phyloP scores from a whole-genome alignment of 1,139 yeast genomes.

The Scheffersomyces cryptocercus region DNA sequence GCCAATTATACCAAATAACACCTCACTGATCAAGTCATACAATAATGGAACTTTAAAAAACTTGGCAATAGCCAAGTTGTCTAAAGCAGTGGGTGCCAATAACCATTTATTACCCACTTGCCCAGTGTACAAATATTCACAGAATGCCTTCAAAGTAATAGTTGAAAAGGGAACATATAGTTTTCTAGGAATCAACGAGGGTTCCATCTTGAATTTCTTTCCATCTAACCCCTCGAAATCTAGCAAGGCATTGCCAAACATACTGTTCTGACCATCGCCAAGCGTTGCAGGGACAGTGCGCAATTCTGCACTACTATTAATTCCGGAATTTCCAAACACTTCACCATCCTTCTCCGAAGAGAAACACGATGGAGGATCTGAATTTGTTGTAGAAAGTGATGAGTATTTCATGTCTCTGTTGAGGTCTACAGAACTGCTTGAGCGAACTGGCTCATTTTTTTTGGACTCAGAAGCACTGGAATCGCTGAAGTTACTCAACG shows the following conservation, averaged over 20 bases:
- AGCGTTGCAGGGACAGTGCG: neutral
- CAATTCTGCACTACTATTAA: neutral
- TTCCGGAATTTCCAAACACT: conserved; percentile 5
- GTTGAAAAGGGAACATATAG: conserved; percentile 68
- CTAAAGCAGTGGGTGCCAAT: conserved; percentile 65
- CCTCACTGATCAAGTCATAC: conserved; percentile 67
- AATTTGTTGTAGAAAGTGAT: conserved; percentile 14
- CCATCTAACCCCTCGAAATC: conserved; percentile 39
- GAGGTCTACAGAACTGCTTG: conserved; percentile 1
- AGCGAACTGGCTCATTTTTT: conserved; percentile 3
- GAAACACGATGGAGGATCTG: conserved; percentile 10
- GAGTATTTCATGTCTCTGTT: conserved; percentile 9
- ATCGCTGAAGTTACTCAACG: neutral
- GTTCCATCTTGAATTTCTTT: conserved; percentile 48
- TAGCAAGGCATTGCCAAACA: conserved; percentile 32
- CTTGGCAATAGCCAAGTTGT: conserved; percentile 61
- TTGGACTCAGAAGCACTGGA: neutral
- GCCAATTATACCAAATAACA: conserved; percentile 66
- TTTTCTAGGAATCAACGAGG: conserved; percentile 64
- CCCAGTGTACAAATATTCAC: conserved; percentile 76
- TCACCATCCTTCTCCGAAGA: conserved; percentile 12
- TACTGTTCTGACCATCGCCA: conserved; percentile 3
- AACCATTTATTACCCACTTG: conserved; percentile 76
- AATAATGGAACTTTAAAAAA: conserved; percentile 66
- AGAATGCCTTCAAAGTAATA: conserved; percentile 59